phyloP scores from a whole-genome alignment of 2,329 filamentous ascomycete species.

The Aureobasidium sp. region DNA sequence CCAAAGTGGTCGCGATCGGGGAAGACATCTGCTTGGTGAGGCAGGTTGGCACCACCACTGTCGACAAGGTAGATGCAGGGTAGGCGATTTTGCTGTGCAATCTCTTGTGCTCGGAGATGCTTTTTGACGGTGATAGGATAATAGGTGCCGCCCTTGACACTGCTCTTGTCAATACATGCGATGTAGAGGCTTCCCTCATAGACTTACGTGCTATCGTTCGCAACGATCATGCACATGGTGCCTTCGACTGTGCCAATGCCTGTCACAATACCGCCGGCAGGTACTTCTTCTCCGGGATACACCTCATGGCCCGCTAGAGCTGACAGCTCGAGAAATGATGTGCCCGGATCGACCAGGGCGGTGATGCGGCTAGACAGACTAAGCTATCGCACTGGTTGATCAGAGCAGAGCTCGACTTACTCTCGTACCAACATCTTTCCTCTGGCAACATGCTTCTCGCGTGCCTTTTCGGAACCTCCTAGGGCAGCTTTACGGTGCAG shows the following conservation, averaged over 20 bases:
- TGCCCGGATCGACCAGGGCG: constrained; percentile 79
- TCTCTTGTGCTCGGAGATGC: constrained; percentile 83
- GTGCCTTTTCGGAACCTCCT: constrained; percentile 74
- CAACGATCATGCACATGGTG: constrained; percentile 85
- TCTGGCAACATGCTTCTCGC: constrained; percentile 77
- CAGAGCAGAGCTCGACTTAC: constrained; percentile 23
- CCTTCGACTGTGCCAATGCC: constrained; percentile 86
- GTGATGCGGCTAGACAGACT: constrained; percentile 54
- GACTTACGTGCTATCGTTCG: constrained; percentile 74
- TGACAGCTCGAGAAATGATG: constrained; percentile 87
- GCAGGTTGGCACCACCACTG: constrained; percentile 89
- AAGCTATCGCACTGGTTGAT: not conserved
- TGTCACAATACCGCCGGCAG: constrained; percentile 85
- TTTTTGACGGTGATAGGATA: constrained; percentile 98
- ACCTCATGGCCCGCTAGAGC: constrained; percentile 81
- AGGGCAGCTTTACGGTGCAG: constrained; percentile 55
- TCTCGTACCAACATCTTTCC: constrained; percentile 95
- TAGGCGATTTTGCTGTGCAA: constrained; percentile 79
- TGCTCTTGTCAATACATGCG: not conserved
- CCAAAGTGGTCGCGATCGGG: constrained; percentile 93
- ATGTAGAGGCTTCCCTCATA: not conserved
- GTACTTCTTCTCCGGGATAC: constrained; percentile 80
- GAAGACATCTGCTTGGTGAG: constrained; percentile 92
- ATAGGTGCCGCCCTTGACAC: constrained; percentile 91
- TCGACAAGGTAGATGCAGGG: constrained; percentile 94